A percentile compares a stretch with the other conserved stretches of the same genome.
Evolutionary conservation across 345 rosid genomes (phyloP).

Genomic region (Rhodomyrtus tomentosa): DNA sequence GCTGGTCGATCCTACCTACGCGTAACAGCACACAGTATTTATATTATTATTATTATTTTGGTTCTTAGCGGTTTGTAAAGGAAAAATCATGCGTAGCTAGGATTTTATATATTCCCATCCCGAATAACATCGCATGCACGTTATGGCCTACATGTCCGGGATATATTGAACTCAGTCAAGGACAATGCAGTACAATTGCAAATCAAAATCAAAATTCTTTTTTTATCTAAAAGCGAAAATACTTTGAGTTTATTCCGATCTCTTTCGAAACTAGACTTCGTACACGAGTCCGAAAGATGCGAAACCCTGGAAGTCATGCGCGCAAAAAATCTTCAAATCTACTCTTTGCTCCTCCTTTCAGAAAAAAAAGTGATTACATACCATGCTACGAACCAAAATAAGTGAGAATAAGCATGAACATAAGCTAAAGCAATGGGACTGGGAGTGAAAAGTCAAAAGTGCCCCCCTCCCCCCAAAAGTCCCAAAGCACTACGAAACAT

Average conservation of each 20-base stretch:
- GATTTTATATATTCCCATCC: not conserved
- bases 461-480: not conserved
- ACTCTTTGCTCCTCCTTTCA: not conserved
- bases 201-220: too few relatives aligned
- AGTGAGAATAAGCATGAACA: not conserved
- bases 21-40: not conserved
- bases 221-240: too few relatives aligned
- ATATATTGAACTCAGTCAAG: not conserved
- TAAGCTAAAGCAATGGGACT: too few relatives aligned
- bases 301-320: too few relatives aligned
- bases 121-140: not conserved
- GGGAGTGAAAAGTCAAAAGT: not conserved
- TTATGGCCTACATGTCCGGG: fast-evolving
- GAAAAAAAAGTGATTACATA: not conserved
- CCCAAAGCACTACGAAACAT: not conserved
- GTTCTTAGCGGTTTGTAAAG: not conserved
- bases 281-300: too few relatives aligned
- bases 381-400: not conserved
- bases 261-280: too few relatives aligned
- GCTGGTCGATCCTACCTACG: not conserved
- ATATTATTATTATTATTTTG: not conserved
- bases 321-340: not conserved
- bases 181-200: too few relatives aligned
- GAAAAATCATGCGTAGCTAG: not conserved
- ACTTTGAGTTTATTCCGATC: too few relatives aligned